Evolutionary conservation across 352 stramenopile genomes (phyloP), one percentile per base, ranked within the genome.

Genomic region (Phytophthora melonis): DNA sequence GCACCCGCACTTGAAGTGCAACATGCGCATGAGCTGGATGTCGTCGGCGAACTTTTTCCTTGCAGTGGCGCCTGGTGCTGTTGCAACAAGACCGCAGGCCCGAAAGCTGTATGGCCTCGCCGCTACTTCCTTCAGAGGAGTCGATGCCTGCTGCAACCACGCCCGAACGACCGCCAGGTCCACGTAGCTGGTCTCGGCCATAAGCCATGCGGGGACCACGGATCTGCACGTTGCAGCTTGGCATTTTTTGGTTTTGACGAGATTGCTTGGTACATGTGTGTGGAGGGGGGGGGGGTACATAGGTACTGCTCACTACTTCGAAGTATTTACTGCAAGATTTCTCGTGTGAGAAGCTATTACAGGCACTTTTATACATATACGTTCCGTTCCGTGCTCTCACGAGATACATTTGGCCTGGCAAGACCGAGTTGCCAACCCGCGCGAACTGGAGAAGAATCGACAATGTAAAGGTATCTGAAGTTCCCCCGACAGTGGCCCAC

Each of bases 151-250:
- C 41, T 74, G 59, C 66, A 74, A 69, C 50, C 59, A 68, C 57
- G 55, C 56, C n/a, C 47, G 19, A 66, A 5, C 56, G 45, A 54
- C 49, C 32, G 14, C 34, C 49, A 61, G 23, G 25, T 52, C 54
- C 14, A 56, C 39, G 39, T 57, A 49, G 13, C 27, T 62, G 41
- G 65, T 36, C 65, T 62, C 36, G 65, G 60, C 47, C 57, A 27
- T 69, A 45, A 18, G 3, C 63, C 41, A 36, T 54, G 19, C 39
- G 59, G 60, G 53, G 53, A 70, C 43, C 43, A 32, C 61, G 54
- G 61, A 70, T 74, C 53, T 64, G 52, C 60, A 64, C 2, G 67
- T 47, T 73, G 66, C 34, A 63, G 58, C 30, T 72, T 72, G 53
- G 36, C 36, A 43, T 43, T 13, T 43, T 43, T 43, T 43, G 18